Evolutionary conservation across 768 basidiomycete species (phyloP).

Genomic region (Lactifluus pinguis): DNA sequence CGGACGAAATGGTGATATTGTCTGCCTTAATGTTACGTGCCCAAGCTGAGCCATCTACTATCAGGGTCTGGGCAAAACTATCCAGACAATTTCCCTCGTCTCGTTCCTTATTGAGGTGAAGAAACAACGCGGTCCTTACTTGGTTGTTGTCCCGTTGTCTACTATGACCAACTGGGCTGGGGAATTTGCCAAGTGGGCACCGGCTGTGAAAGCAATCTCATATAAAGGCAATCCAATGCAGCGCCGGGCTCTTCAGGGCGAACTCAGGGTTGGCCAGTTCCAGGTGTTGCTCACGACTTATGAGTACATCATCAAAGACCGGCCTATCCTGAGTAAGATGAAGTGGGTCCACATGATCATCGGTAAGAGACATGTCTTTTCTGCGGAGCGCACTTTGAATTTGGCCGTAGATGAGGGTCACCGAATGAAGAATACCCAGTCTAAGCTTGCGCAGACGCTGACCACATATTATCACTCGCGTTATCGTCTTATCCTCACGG

Average conservation of each 20-base stretch:
- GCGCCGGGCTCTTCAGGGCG: slow-evolving; percentile 67
- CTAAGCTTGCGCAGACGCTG: slow-evolving; percentile 81
- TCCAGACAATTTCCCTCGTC: slow-evolving; percentile 91
- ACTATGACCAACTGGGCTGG: slow-evolving; percentile 97
- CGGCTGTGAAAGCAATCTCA: slow-evolving; percentile 63
- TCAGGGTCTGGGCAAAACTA: slow-evolving; percentile 91
- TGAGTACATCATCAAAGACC: slow-evolving; percentile 96
- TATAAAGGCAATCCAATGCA: slow-evolving; percentile 90
- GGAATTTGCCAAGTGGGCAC: slow-evolving; percentile 97
- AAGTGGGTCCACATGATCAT: slow-evolving; percentile 99
- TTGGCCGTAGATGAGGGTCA: slow-evolving; percentile 74
- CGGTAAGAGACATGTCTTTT: slow-evolving; percentile 37
- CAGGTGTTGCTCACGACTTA: slow-evolving; percentile 92
- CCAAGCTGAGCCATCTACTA: neutral
- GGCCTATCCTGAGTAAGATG: slow-evolving; percentile 79
- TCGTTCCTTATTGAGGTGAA: slow-evolving; percentile 90
- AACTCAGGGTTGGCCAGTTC: slow-evolving; percentile 74
- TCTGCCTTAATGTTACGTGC: neutral
- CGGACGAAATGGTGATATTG: slow-evolving; percentile 78
- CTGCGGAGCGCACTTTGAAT: neutral
- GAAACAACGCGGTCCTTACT: slow-evolving; percentile 85
- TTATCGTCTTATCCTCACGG: slow-evolving; percentile 89
- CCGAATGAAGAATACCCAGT: slow-evolving; percentile 95
- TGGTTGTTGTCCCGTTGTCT: slow-evolving; percentile 91
- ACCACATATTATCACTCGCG: slow-evolving; percentile 89